Base-by-base conservation (phyloP, 768 basidiomycete genomes). In the Tylopilus cervinicoccineus region DNA sequence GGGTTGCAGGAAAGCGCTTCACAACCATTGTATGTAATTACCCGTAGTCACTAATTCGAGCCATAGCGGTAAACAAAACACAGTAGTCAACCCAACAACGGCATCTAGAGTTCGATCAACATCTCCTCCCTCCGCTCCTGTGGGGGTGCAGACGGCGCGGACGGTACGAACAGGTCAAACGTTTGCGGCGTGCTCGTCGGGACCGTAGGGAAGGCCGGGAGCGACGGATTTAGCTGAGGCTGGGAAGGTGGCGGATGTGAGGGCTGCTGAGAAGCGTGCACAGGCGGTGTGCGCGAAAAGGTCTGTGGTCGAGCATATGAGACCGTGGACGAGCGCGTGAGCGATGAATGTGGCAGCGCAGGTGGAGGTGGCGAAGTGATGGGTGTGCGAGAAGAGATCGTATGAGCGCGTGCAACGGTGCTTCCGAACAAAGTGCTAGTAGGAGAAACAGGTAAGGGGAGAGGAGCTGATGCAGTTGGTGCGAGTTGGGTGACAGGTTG, bases 151-250 rank as follows among this genome's bases (percentile, higher is more conserved):
- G 70, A 63, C 5, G 79, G 73, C 38, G 70, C 70, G 16, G 81
- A 70, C 5, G 77, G 63, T 9, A 64, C 70, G 56, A 83, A 81
- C 61, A 74, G 53, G 23, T 76, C 65, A 62, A 76, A 80, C 6
- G 70, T 44, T 59, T 82, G 79, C 2, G 86, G 84, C 8, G 72
- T 63, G 12, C 70, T 69, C 5, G 82, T 84, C 6, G 86, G 87
- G 6, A 71, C 86, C 24, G 70, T 71, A 1, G 87, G 87, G 66
- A 88, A 87, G 43, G 76, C 74, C 0, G 85, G 79, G 6, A 87
- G 64, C 27, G 67, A 33, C 41, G 55, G 36, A 12, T 52, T 50
- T 31, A 64, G 51, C 51, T 57, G 63, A 26, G 38, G 52, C 39
- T 42, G 61, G 10, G 37, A 55, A 45, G 41, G 50, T 38, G 44